Percentiles rank a stretch among this genome's conserved stretches.
Evolutionary conservation across 2,329 filamentous ascomycete genomes (phyloP).

Genomic region (Periconia digitata): DNA sequence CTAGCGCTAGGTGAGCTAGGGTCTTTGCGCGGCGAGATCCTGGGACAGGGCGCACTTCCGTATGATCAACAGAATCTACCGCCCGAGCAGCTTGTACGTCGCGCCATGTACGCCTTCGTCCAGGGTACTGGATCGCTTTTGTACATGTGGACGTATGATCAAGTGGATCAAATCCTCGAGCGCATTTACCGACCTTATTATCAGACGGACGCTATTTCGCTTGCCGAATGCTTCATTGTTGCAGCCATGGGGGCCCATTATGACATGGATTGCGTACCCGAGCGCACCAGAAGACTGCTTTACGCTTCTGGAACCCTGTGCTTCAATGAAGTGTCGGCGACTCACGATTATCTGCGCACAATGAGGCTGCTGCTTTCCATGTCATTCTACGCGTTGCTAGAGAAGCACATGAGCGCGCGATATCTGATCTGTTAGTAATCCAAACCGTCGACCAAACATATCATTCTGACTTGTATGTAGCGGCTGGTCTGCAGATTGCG

Average conservation of each 20-base stretch:
- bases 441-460: not conserved
- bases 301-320: constrained; percentile 38
- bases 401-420: constrained; percentile 43
- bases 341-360: constrained; percentile 33
- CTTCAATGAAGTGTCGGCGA: constrained; percentile 35
- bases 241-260: constrained; percentile 43
- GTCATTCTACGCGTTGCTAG: constrained; percentile 40
- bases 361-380: constrained; percentile 40
- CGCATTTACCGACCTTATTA: constrained; percentile 34
- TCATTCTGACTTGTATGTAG: constrained; percentile 18
- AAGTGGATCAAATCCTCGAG: constrained; percentile 38
- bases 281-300: constrained; percentile 29
- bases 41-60: constrained; percentile 21
- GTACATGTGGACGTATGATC: constrained; percentile 37
- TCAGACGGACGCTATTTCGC: constrained; percentile 31
- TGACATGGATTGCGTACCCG: constrained; percentile 38
- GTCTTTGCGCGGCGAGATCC: constrained; percentile 32
- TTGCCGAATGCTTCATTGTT: constrained; percentile 40
- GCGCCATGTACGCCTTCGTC: constrained; percentile 39
- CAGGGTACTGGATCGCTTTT: constrained; percentile 39
- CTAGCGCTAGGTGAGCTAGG: constrained; percentile 39
- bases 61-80: constrained; percentile 34
- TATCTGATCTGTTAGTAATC: constrained; percentile 37
- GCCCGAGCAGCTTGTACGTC: constrained; percentile 27
- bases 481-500: constrained; percentile 39